Evolutionary conservation across 225 moss, liverwort and hornwort genomes (phyloP).

Genomic region (Physcomitrium patens): DNA sequence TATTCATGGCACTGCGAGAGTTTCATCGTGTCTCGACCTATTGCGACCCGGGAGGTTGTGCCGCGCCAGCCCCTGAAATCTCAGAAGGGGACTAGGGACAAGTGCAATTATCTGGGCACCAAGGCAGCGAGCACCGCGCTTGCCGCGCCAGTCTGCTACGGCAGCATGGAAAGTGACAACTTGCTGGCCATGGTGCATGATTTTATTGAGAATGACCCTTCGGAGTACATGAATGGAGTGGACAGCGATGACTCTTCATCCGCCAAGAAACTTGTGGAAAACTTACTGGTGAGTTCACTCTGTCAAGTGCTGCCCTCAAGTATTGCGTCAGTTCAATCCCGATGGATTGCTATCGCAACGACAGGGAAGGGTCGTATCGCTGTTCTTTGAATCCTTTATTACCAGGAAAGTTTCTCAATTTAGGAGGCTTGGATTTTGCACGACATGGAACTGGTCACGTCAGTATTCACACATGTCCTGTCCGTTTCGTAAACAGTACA

Average conservation of each 20-base stretch:
- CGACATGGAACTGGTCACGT: no score
- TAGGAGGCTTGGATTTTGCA: no score
- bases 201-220: constrained; percentile 80
- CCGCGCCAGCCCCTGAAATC: constrained; percentile 37
- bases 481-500: no score
- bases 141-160: constrained; percentile 39
- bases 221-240: constrained; percentile 53
- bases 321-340: no score
- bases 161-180: constrained; percentile 87
- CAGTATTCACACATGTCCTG: no score
- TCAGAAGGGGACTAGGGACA: constrained; percentile 27
- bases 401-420: no score
- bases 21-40: constrained; percentile 32
- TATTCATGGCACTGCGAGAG: constrained; percentile 49
- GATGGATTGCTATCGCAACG: no score
- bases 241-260: constrained; percentile 66
- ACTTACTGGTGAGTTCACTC: constrained; percentile 51
- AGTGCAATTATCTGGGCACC: constrained; percentile 41
- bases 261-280: constrained; percentile 57
- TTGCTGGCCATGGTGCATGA: constrained; percentile 89
- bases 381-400: no score
- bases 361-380: no score
- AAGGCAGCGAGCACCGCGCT: constrained; percentile 33
- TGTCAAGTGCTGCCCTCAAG: constrained; percentile 3
- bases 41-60: constrained; percentile 31